Base-by-base conservation (phyloP, 495 filamentous ascomycete genomes). In the Achaetomiella virescens region DNA sequence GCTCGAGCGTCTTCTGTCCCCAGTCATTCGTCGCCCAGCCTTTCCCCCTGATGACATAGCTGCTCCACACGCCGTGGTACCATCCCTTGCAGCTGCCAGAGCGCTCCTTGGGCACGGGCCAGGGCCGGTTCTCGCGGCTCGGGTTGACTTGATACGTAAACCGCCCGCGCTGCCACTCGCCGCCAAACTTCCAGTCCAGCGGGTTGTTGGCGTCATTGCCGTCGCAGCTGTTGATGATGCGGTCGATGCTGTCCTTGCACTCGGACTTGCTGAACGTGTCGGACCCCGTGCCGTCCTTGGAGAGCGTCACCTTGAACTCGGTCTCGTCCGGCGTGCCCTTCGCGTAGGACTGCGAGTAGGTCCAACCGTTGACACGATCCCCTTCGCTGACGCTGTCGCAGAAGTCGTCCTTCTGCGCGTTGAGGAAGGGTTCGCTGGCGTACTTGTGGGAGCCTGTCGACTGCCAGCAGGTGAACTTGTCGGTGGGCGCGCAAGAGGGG, bases 121-220 rank as follows among this genome's bases (percentile, higher is more conserved):
- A 44, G 2, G 45, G 45, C 27, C 45, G 4, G 25, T 47, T 47
- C 14, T 37, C 37, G 36, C 50, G 55, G 25, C 61, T 54, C 37
- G 57, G 54, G 17, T 46, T 52, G 48, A 61, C 50, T 46, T 61
- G 43, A 56, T 70, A 70, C 31, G n/a, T 42, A 14, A 54, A 49
- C 8, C 33, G 12, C 21, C 54, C 60, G 24, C 38, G 48, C 24
- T 52, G 38, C 54, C 58, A 69, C 35, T 45, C 25, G 41, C 70
- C 70, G 43, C 70, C 70, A 21, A 62, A 62, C 62, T 71, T 72
- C 56, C 56, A 72, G 62, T 70, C 61, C 57, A 71, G 42, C 6
- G 68, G 66, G 59, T 70, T 72, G 7, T 61, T 47, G 21, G 60
- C 52, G 59, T 71, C 62, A 50, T 68, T 64, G 54, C 65, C 65